Evolutionary conservation across 208 protist genomes (phyloP).

Genomic region (Kentomonas sorsogonicus): DNA sequence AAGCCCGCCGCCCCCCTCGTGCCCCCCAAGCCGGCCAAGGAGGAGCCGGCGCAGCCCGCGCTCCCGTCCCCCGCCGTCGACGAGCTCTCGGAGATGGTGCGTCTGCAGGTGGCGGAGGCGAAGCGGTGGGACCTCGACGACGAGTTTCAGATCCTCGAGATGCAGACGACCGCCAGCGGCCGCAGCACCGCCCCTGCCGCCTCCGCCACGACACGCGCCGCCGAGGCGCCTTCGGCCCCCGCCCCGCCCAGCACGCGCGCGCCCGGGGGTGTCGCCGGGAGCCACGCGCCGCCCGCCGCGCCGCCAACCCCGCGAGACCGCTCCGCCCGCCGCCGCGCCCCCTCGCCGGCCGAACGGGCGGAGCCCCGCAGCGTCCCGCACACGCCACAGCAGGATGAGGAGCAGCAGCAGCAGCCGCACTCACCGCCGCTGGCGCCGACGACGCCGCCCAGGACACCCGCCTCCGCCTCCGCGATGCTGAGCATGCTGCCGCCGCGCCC

Average conservation of each 20-base stretch:
- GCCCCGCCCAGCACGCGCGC: background rate
- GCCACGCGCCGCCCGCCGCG: background rate
- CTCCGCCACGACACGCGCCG: background rate
- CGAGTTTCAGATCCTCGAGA: too few relatives aligned
- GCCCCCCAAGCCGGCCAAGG: too few relatives aligned
- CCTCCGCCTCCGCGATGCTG: background rate
- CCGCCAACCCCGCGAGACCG: background rate
- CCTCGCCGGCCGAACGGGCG: too few relatives aligned
- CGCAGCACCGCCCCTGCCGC: too few relatives aligned
- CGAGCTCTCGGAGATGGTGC: too few relatives aligned
- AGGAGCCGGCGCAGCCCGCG: too few relatives aligned
- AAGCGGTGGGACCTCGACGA: too few relatives aligned
- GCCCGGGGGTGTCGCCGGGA: background rate
- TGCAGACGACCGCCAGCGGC: too few relatives aligned
- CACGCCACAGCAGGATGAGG: background rate
- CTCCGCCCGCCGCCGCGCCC: background rate
- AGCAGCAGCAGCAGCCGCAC: background rate
- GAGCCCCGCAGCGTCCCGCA: background rate
- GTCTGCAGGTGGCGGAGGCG: too few relatives aligned
- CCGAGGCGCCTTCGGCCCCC: background rate
- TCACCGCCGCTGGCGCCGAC: background rate
- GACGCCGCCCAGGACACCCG: background rate
- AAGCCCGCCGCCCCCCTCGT: too few relatives aligned
- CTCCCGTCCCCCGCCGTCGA: too few relatives aligned
- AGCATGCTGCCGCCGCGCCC: background rate